Evolutionary conservation across 2,329 filamentous ascomycete genomes (phyloP).

Genomic region (Stylonectria norvegica): DNA sequence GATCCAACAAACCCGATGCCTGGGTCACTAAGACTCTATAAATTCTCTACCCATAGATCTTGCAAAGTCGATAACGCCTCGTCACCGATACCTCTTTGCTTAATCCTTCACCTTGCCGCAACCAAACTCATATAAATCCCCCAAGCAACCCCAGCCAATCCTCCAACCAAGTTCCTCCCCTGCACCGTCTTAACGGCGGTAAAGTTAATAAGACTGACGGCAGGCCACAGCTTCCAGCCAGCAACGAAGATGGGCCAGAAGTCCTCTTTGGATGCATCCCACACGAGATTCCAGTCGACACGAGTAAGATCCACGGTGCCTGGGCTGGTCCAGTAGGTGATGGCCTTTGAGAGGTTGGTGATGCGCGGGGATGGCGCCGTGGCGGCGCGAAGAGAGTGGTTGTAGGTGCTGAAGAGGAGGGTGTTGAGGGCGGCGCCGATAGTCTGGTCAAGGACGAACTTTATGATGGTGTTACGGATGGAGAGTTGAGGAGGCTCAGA

Average conservation of each 20-base stretch:
- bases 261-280: constrained; percentile 47
- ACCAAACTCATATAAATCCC: constrained; percentile 70
- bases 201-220: constrained; percentile 68
- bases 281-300: constrained; percentile 45
- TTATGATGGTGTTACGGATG: constrained; percentile 61
- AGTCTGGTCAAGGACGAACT: constrained; percentile 67
- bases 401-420: constrained; percentile 58
- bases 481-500: constrained; percentile 48
- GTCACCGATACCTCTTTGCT: no score
- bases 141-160: constrained; percentile 69
- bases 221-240: constrained; percentile 67
- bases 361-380: constrained; percentile 42
- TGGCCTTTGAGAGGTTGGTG: constrained; percentile 34
- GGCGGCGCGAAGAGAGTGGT: constrained; percentile 53
- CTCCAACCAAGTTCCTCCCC: constrained; percentile 66
- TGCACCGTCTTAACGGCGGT: constrained; percentile 66
- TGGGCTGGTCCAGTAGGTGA: constrained; percentile 35
- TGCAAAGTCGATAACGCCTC: no score
- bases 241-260: constrained; percentile 64
- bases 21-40: no score
- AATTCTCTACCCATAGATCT: no score
- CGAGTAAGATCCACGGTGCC: constrained; percentile 41
- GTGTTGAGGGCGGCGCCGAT: constrained; percentile 64
- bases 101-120: constrained; percentile 34
- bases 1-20: no score